Conservation (phyloP, 177 flowering plant genomes). For the Telopea speciosissima region DNA sequence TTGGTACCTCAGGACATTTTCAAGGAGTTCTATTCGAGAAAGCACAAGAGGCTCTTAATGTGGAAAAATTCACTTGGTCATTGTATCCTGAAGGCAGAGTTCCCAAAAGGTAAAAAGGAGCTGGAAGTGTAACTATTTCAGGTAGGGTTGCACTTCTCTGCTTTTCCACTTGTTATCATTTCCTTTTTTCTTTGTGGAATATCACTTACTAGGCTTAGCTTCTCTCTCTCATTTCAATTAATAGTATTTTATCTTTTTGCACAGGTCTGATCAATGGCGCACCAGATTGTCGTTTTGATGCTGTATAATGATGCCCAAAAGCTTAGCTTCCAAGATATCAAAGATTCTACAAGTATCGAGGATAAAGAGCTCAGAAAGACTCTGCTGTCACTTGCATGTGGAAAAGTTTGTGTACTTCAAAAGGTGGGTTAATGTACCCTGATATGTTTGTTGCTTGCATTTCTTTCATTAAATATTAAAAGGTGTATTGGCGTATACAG, state of each 20-base stretch:
- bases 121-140: conserved; percentile 80
- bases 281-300: conserved; percentile 70
- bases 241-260: background rate
- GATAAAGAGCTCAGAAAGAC: conserved; percentile 79
- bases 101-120: conserved; percentile 78
- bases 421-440: conserved; percentile 35
- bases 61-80: conserved; percentile 87
- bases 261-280: background rate
- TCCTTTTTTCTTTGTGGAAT: background rate
- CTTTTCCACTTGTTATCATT: background rate
- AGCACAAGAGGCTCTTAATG: conserved; percentile 73
- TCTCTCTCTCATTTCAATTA: background rate
- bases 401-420: conserved; percentile 72
- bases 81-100: conserved; percentile 71
- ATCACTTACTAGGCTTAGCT: background rate
- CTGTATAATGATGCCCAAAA: conserved; percentile 66
- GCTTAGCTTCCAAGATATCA: conserved; percentile 70
- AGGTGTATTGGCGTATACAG: conserved; percentile 23
- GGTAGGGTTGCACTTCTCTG: conserved; percentile 32
- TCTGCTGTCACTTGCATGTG: conserved; percentile 76
- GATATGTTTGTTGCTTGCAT: background rate
- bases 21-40: conserved; percentile 76
- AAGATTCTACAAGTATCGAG: conserved; percentile 66
- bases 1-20: conserved; percentile 55
- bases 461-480: background rate